Base-by-base conservation (phyloP, 169 alveolate species). In the Cryptosporidium sp. region DNA sequence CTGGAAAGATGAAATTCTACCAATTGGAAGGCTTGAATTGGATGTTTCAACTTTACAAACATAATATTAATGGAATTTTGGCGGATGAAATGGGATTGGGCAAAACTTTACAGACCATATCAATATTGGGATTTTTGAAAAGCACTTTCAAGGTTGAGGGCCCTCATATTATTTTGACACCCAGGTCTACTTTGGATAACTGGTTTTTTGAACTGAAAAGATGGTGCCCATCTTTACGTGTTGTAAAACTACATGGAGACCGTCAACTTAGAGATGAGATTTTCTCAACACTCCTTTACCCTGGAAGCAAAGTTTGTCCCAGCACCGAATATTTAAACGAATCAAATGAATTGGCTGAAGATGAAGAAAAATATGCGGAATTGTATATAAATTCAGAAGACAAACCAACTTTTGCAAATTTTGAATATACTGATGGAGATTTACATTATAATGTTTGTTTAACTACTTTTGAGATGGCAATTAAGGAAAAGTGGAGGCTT, bases 81-180 rank as follows among this genome's bases (percentile, higher is more conserved):
- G 98, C 98, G 2, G 98, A 96, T 94, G 98, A 96, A 74, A 96
- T 96, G 98, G 98, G 98, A 8, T 91, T 96, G 52, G 98, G 98
- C 5, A 96, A 96, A 91, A 96, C 98, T 31, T 94, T 96, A 3
- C 93, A 96, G 69, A 93, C 97, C 1, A 95, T 96, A 39, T 93
- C 97, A 10, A 86, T 96, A 85, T 59, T 96, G 9, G 97, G 96
- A 9, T 91, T 58, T 55, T 26, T 93, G 61, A 84, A 71, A 43
- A 85, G 92, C 65, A 33, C 68, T 37, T 87, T 85, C 67, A 59
- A 69, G 18, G 91, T 91, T 9, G 69, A 58, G 29, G 94, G 96
- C 5, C 95, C 96, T 33, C 94, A 93, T 87, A 84, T 95, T 70
- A 93, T 95, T 58, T 91, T 95, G 6, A 95, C 93, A 5, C 97